Base-by-base conservation (phyloP, 2,329 filamentous ascomycete species). In the Penicillium sclerotigenum region DNA sequence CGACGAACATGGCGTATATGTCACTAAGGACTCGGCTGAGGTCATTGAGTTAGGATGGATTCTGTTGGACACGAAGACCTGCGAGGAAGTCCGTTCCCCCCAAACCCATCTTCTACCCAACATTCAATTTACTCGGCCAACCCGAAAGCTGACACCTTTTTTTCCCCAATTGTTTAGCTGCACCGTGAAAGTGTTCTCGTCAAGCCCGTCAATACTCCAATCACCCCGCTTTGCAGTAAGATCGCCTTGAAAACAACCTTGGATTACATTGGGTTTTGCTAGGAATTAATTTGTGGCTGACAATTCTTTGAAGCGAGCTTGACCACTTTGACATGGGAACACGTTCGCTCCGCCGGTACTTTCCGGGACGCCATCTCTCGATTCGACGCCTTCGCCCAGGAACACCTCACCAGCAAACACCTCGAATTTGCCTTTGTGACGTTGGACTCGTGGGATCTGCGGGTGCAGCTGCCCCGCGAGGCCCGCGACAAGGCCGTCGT, bases 31-130 rank as follows among this genome's bases (percentile, higher is more conserved):
- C 78, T 97, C 94, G 57, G 94, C 94, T 60, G 94, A 99, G 80
- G 94, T 99, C 65, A 99, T 99, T 76, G 94, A 99, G 83, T 84
- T 99, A 73, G 94, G 93, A 62, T 99, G 94, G 94, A 96, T 97
- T 72, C 80, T 99, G 70, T 83, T 97, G 61, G 92, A 97, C 74
- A 88, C 91, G 64, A 94, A 93, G 80, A 88, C 85, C 62, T 89
- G 91, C 68, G 92, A 97, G 68, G 92, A 97, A 88, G 92, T 96
- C 81, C 77, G 85, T 45, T 36, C 40, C 46, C 38, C 50, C 54
- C 51, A 49, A 59, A 53, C 45, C 13, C 31, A n/a, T 53, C 55
- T 48, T 48, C 51, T 56, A 48, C 43, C 60, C 59, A 60, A 53
- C 46, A 38, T 48, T 33, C 38, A 46, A 38, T 56, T 40, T 34